These are phyloP conservation scores for Cyclospora cayetanensis DNA, from an alignment of 169 alveolate genomes.

Conservation along the genomic window DNA sequence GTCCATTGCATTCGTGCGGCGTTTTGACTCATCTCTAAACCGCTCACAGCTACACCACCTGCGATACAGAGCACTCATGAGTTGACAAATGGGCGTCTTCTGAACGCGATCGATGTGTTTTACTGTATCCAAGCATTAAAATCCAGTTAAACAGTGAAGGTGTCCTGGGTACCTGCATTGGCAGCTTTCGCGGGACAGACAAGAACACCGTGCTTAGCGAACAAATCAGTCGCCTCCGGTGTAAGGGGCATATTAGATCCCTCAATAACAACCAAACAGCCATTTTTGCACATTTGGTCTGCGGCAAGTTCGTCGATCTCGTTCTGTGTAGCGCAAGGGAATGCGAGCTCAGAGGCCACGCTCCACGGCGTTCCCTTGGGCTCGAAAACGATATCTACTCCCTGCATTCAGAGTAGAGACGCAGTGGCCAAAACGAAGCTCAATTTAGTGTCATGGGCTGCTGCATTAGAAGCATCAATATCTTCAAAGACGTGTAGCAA, in stretches of 20 bases:
- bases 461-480: no score
- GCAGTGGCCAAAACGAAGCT: no score
- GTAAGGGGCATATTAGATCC: slow-evolving; percentile 91
- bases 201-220: slow-evolving; percentile 76
- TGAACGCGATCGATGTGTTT: not conserved
- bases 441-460: no score
- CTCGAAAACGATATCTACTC: not conserved
- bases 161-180: slow-evolving; percentile 78
- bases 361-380: slow-evolving; percentile 65
- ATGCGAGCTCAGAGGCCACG: slow-evolving; percentile 79
- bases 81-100: not conserved
- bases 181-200: slow-evolving; percentile 91
- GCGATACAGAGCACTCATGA: not conserved
- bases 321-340: slow-evolving; percentile 90
- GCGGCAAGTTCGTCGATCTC: slow-evolving; percentile 85
- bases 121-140: not conserved
- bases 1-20: slow-evolving; percentile 82
- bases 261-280: slow-evolving; percentile 82
- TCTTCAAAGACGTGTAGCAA: no score
- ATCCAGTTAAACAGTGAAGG: not conserved
- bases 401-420: no score
- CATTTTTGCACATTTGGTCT: slow-evolving; percentile 74
- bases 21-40: slow-evolving; percentile 89
- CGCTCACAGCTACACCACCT: slow-evolving; percentile 91
- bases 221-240: slow-evolving; percentile 80